A percentile compares a stretch with the other conserved stretches of the same genome.
phyloP scores from a whole-genome alignment of 768 basidiomycete genomes.

The Boletus insuetus region DNA sequence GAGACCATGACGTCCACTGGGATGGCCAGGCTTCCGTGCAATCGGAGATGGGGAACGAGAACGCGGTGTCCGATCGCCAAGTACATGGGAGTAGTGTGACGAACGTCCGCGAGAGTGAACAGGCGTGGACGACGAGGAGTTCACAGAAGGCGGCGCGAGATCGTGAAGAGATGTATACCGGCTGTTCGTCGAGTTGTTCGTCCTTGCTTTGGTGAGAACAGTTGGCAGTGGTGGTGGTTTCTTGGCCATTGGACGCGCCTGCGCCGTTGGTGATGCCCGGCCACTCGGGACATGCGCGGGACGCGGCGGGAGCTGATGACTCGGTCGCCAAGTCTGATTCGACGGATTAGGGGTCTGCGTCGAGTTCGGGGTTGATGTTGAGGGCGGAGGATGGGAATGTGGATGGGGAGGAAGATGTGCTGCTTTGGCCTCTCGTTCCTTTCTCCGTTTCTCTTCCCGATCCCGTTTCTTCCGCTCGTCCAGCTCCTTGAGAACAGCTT shows the following conservation, averaged over 20 bases:
- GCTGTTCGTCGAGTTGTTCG: slow-evolving; percentile 24
- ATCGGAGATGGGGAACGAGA: slow-evolving; percentile 43
- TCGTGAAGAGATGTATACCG: slow-evolving; percentile 24
- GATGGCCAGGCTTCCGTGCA: slow-evolving; percentile 37
- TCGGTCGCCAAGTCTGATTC: slow-evolving; percentile 21
- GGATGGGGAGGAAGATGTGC: slow-evolving; percentile 11
- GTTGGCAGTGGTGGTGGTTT: slow-evolving; percentile 19
- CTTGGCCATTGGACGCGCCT: slow-evolving; percentile 29
- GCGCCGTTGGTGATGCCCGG: slow-evolving; percentile 27
- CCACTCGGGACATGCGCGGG: slow-evolving; percentile 25
- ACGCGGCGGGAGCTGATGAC: slow-evolving; percentile 30
- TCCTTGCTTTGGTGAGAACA: slow-evolving; percentile 24
- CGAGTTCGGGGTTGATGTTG: slow-evolving; percentile 28
- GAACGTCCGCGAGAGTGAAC: slow-evolving; percentile 27
- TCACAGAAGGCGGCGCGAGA: slow-evolving; percentile 12
- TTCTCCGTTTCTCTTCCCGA: slow-evolving; percentile 47
- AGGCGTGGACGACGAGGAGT: slow-evolving; percentile 38
- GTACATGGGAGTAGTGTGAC: slow-evolving; percentile 18
- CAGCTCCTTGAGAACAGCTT: slow-evolving; percentile 64
- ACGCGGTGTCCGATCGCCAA: slow-evolving; percentile 21
- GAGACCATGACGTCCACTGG: slow-evolving; percentile 22
- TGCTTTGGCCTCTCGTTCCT: slow-evolving; percentile 30
- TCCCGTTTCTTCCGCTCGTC: slow-evolving; percentile 49
- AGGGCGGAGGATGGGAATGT: slow-evolving; percentile 9
- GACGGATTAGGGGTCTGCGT: slow-evolving; percentile 23